Evolutionary conservation across 169 alveolate species (phyloP), one percentile per base, ranked within the genome.

Genomic region (Prorocentrum cordatum): DNA sequence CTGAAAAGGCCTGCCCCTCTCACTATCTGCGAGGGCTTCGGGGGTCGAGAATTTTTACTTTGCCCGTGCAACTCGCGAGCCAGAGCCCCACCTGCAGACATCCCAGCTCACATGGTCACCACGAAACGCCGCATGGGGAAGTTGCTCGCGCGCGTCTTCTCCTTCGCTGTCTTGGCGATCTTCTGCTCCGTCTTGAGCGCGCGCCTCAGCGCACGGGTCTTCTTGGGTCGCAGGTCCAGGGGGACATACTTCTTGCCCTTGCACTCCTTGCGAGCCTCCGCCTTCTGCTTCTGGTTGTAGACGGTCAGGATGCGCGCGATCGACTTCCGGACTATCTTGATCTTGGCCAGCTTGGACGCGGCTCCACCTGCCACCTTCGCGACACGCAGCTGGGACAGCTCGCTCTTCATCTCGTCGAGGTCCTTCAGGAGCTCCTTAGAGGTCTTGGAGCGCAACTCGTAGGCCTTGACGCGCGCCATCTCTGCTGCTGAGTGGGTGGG

Each of bases 231-330:
- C 79, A 96, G 92, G 92, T 96, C 98, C 68, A 45, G n/a, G 7
- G 91, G 91, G 32, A 66, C 92, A 82, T 93, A 93, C 92, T 96
- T 94, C 88, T 93, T 86, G 73, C 94, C 95, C 91, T 93, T 92
- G 94, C 92, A 91, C 66, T 93, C 92, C 80, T 92, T 94, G 64
- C 96, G 93, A 35, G 96, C 96, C 77, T 93, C 95, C 64, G 95
- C 96, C 89, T 91, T 94, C 91, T 93, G 94, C 93, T 96, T 95
- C 85, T 97, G 97, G 93, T 96, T 95, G 92, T 96, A 93, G 35
- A 96, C 97, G 18, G 99, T 97, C 94, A 96, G 91, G 3, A 96
- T 96, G 62, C 96, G 96, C 50, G 98, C 99, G 71, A 96, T 96
- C 67, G 94, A 96, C 86, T 96, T 97, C 84, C 98, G 94, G 70